A percentile compares a stretch with the other conserved stretches of the same genome.
Conservation (phyloP, 2,329 filamentous ascomycete genomes). For the Clarireedia hainanense region DNA sequence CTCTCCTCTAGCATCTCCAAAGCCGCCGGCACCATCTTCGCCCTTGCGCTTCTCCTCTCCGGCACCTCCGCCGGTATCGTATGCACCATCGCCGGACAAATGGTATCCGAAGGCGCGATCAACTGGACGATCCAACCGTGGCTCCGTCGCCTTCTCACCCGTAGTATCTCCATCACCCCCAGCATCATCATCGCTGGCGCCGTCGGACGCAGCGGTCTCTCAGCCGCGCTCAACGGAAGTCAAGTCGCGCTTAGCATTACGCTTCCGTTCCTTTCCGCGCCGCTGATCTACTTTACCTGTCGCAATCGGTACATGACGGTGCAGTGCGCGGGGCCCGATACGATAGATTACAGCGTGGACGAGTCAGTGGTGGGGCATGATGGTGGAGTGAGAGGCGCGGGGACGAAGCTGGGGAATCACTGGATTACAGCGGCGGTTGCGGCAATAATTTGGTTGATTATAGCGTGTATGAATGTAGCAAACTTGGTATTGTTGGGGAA, state of each 20-base stretch:
- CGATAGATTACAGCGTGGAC: no score
- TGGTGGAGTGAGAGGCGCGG: constrained; percentile 21
- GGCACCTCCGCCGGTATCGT: constrained; percentile 78
- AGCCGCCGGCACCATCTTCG: constrained; percentile 76
- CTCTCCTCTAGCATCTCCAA: constrained; percentile 60
- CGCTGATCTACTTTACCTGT: constrained; percentile 79
- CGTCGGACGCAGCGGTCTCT: constrained; percentile 62
- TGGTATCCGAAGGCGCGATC: constrained; percentile 78
- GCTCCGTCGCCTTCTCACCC: constrained; percentile 69
- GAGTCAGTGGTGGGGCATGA: not conserved
- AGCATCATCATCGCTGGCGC: constrained; percentile 77
- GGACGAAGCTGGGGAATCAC: constrained; percentile 57
- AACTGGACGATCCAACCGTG: constrained; percentile 69
- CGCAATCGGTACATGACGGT: constrained; percentile 69
- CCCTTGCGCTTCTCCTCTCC: constrained; percentile 70
- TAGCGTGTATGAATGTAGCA: constrained; percentile 73
- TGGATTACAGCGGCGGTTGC: constrained; percentile 51
- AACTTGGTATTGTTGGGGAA: constrained; percentile 59
- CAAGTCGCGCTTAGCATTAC: constrained; percentile 76
- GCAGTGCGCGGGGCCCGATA: not conserved
- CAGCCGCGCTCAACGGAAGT: constrained; percentile 62
- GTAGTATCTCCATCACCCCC: constrained; percentile 73
- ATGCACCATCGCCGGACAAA: constrained; percentile 83
- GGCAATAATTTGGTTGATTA: constrained; percentile 61
- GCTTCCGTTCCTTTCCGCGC: constrained; percentile 74